These are phyloP conservation scores for Pseudozyma sp. DNA, from an alignment of 1,284 basidiomycete species.

Conservation along the genomic window DNA sequence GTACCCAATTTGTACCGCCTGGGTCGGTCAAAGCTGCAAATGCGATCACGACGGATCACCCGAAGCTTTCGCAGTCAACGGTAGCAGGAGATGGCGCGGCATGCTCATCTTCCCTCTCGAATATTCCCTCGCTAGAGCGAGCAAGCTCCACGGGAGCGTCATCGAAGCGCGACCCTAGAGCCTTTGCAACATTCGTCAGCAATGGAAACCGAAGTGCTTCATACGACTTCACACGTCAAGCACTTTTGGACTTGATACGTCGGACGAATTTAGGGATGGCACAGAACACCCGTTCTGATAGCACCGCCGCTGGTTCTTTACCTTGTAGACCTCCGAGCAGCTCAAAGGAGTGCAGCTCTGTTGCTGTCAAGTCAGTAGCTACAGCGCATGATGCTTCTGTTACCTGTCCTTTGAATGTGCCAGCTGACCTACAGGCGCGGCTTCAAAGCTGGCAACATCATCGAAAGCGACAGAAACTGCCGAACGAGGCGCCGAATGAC, in stretches of 20 bases:
- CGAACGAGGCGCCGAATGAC: background rate
- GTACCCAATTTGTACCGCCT: background rate
- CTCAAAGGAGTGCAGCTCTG: background rate
- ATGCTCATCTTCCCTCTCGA: no score
- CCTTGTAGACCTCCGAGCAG: background rate
- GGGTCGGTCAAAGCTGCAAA: background rate
- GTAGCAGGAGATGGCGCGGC: background rate
- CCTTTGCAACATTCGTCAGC: background rate
- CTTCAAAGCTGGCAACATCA: conserved; percentile 23
- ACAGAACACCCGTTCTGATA: background rate
- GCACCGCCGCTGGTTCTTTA: background rate
- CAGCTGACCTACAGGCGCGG: conserved; percentile 19
- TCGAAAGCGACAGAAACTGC: conserved; percentile 16
- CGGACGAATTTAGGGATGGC: conserved; percentile 25
- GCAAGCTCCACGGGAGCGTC: no score
- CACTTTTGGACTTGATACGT: conserved; percentile 30
- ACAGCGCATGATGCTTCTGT: background rate
- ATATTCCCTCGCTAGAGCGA: no score
- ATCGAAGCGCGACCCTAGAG: background rate
- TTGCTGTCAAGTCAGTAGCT: background rate
- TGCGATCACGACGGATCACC: background rate
- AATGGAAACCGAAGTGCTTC: background rate
- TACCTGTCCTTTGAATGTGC: background rate
- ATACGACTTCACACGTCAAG: conserved; percentile 29
- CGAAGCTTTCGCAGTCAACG: background rate